Base-by-base conservation (phyloP, 345 rosid genomes). In the Viola odorata region DNA sequence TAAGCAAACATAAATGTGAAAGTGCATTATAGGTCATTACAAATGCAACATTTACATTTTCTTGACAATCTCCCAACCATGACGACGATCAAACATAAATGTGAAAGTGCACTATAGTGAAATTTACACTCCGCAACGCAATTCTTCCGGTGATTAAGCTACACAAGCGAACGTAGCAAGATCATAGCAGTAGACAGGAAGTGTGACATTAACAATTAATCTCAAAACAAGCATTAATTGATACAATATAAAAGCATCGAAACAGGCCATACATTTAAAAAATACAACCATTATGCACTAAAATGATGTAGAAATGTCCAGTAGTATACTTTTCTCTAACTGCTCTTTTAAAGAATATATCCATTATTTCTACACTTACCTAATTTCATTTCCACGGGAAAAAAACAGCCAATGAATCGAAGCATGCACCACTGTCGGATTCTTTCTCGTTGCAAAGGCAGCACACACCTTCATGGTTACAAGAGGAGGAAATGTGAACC, bases 291-390 rank as follows among this genome's bases (percentile, higher is more conserved):
- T 62, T 23, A 57, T 48, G 58, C 50, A 56, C 66, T 36, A 12
- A 53, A 54, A 41, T 40, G 3, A 48, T 38, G 32, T 23, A 55
- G 14, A 15, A 4, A 3, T 12, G 9, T 45, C 15, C 44, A 13
- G 7, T 45, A 15, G 6, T 15, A 39, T 52, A 52, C 32, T 47
- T 13, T 12, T 12, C 50, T 12, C 40, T 39, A 50, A 40, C 54
- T 23, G 32, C 32, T 23, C 32, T 37, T 54, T 17, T 40, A 45
- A 50, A 72, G 49, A 23, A 23, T 23, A 68, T 41, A 51, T 45
- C 45, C 56, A 67, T 53, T 37, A 63, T 48, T 64, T 69, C 75
- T 61, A 70, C 65, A 48, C 11, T 64, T 45, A 52, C 57, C 73
- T 72, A 57, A 47, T 49, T 59, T 61, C 57, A 63, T 52, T 74